Evolutionary conservation across 305 asterid species (phyloP).

Genomic region (Nicotiana rustica): DNA sequence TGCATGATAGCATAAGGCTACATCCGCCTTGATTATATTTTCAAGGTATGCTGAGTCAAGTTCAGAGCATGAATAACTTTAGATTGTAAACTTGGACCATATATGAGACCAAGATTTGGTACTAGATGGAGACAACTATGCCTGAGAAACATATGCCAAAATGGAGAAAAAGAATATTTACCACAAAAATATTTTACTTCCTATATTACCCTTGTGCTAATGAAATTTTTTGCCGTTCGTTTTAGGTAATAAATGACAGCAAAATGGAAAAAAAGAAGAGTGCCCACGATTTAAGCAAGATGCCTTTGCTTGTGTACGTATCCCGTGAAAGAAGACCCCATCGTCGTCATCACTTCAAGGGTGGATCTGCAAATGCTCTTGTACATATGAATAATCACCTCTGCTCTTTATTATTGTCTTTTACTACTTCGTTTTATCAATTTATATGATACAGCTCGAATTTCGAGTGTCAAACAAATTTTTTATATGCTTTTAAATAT

Average conservation of each 20-base stretch:
- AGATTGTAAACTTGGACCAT: not conserved
- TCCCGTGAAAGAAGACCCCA: constrained; percentile 36
- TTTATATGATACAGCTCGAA: too few species aligned
- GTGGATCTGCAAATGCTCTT: constrained; percentile 35
- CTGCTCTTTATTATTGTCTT: not conserved
- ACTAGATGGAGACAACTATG: not conserved
- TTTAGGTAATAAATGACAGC: constrained; percentile 26
- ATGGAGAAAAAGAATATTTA: not conserved
- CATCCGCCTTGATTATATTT: not conserved
- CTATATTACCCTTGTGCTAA: not conserved
- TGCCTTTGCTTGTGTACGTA: constrained; percentile 38
- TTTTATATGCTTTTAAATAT: not conserved
- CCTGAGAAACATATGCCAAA: not conserved
- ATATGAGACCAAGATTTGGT: not conserved
- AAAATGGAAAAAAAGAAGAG: constrained; percentile 9
- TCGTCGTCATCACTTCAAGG: constrained; percentile 36
- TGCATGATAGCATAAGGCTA: too few species aligned
- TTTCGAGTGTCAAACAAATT: not conserved
- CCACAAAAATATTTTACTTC: not conserved
- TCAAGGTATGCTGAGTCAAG: not conserved
- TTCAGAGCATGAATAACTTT: not conserved
- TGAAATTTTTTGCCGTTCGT: not conserved
- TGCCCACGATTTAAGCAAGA: not conserved
- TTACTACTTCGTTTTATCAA: too few species aligned
- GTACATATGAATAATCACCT: not conserved